These are phyloP conservation scores for Xanthoceras sorbifolium DNA, from an alignment of 345 rosid species.

Conservation along the genomic window DNA sequence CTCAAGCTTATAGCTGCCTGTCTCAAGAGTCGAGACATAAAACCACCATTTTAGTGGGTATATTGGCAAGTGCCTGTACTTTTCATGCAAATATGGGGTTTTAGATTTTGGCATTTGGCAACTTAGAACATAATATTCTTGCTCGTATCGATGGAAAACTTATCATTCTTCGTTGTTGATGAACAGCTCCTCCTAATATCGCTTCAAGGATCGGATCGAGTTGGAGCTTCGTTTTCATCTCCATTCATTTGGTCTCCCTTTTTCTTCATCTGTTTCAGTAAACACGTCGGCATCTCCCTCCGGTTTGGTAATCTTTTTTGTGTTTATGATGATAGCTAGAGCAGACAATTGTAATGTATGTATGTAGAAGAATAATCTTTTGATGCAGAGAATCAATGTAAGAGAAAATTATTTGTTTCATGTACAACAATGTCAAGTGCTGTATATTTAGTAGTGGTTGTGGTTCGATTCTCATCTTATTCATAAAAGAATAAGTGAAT, in stretches of 20 bases:
- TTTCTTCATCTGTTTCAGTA: conserved; percentile 31
- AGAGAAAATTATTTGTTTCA: neutral
- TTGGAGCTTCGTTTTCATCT: conserved; percentile 32
- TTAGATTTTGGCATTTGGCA: neutral
- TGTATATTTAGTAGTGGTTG: no score
- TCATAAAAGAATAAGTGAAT: no score
- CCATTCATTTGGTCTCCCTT: conserved; percentile 37
- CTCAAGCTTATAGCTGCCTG: neutral
- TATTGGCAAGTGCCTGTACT: neutral
- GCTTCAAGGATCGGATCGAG: conserved; percentile 37
- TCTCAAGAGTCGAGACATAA: neutral
- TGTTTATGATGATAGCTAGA: neutral
- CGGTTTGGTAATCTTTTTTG: neutral
- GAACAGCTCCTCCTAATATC: conserved; percentile 33
- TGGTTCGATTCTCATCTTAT: no score
- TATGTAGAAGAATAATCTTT: neutral
- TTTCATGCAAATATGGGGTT: neutral
- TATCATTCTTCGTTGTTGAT: conserved; percentile 8
- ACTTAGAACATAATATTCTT: neutral
- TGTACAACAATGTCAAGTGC: neutral
- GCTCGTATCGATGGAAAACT: neutral
- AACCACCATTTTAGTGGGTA: neutral
- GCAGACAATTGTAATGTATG: neutral
- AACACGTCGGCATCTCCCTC: neutral
- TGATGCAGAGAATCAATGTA: neutral